Evolutionary conservation across 1,284 basidiomycete genomes (phyloP), one percentile per base, ranked within the genome.

Genomic region (Rhodotorula mucilaginosa): DNA sequence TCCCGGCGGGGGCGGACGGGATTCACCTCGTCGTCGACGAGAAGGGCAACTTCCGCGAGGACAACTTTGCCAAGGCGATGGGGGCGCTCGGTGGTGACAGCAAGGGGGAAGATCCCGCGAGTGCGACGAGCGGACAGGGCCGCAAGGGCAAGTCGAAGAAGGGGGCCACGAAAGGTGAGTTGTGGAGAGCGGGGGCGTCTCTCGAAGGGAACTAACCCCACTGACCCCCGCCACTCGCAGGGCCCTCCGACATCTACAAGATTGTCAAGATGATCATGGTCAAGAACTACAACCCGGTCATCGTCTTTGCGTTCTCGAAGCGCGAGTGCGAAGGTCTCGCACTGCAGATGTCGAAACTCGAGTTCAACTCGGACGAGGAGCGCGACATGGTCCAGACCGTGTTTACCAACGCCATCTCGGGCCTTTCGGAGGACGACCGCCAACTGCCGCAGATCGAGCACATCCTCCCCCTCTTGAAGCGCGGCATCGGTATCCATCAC

Each of bases 191-290:
- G 34, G 34, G 34, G 3, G 12, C 29, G 29, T 44, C 60, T 44
- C 16, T 26, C 68, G 69, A 3, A 15, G 8, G 8, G 31, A 26
- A n/a, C 19, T 12, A 23, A 52, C 21, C 23, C 61, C 63, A 73
- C 54, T 76, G 26, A 26, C 26, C 26, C 26, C 26, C 48, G 65
- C 23, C 26, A 26, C 23, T 56, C 67, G 3, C 76, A 93, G 89
- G 92, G n/a, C 84, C 87, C 2, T 93, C 92, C 54, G 97, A 99
- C 82, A 95, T 99, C 73, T 93, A 93, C 79, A 98, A 97, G 83
- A 97, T 99, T 76, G 91, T 98, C 81, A 93, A 93, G 82, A 95
- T 98, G 90, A 97, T 99, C 84, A 96, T 98, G 93, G 83, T 90
- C 76, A 96, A 97, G 83, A 95, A 95, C 81, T 97, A 93, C 83